Evolutionary conservation across 177 flowering plant genomes (phyloP), one percentile per base, ranked within the genome.

Genomic region (Tripterygium wilfordii): DNA sequence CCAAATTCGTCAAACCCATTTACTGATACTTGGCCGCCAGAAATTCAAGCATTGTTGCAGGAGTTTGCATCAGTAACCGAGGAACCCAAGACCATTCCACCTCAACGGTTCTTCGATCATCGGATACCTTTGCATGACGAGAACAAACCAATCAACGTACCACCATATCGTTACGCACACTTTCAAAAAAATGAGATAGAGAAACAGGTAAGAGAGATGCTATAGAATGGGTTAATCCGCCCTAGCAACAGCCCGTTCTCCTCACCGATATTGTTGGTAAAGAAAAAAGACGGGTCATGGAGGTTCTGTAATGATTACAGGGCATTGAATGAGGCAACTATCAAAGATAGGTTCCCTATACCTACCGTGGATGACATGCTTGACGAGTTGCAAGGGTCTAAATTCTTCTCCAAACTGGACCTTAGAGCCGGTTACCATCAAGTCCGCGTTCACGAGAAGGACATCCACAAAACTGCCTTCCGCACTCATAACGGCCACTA

Each of bases 361-460:
- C 31, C 31, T 28, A 28, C 31, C 10, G 10, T 28, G 10, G 31
- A 28, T 28, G 31, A 28, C 10, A 28, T 28, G 31, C 10, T 28
- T n/a, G n/a, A n/a, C n/a, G n/a, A n/a, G n/a, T n/a, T n/a, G n/a
- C n/a, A n/a, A n/a, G n/a, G n/a, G n/a, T n/a, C n/a, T n/a, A n/a
- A n/a, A n/a, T n/a, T n/a, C n/a, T n/a, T n/a, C n/a, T n/a, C n/a
- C n/a, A n/a, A n/a, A n/a, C n/a, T n/a, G n/a, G n/a, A n/a, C n/a
- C n/a, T n/a, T n/a, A n/a, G n/a, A n/a, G n/a, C 14, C 36, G 36
- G 13, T 32, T 32, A 32, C 36, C 36, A 32, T 32, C 36, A 32
- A 12, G 36, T 32, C 14, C 14, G 36, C 9, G 31, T 12, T 9
- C 5, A 32, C 2, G 14, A 12, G 2, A 5, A 3, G 2, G 36